Conservation (phyloP, 169 alveolate genomes). For the Eimeria acervulina region DNA sequence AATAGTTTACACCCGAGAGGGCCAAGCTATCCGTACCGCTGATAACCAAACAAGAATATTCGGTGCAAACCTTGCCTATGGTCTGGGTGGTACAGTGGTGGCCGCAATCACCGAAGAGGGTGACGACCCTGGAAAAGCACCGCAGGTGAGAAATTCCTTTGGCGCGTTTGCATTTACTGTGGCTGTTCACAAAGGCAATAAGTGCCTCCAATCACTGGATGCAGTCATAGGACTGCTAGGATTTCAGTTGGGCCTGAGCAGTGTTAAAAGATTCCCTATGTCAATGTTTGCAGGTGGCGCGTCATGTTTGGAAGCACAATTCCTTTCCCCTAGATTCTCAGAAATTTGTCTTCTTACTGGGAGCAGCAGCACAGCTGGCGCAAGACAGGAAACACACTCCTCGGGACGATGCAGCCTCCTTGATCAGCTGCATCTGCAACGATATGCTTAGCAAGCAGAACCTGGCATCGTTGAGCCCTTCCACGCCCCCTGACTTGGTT, state of each 20-base stretch:
- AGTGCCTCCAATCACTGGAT: background rate
- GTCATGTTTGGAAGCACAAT: slow-evolving; percentile 70
- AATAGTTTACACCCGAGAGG: slow-evolving; percentile 66
- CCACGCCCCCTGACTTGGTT: background rate
- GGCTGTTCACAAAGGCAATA: background rate
- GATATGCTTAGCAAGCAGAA: slow-evolving; percentile 37
- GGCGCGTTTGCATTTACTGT: background rate
- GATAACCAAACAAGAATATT: slow-evolving; percentile 21
- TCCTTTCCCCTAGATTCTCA: slow-evolving; percentile 76
- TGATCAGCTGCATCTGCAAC: slow-evolving; percentile 23
- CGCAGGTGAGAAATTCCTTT: background rate
- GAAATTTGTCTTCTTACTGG: slow-evolving; percentile 79
- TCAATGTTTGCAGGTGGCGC: slow-evolving; percentile 59
- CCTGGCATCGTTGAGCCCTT: slow-evolving; percentile 37
- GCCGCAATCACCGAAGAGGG: slow-evolving; percentile 80
- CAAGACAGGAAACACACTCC: slow-evolving; percentile 75
- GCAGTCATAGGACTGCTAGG: background rate
- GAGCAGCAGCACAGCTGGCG: slow-evolving; percentile 69
- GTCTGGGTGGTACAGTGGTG: slow-evolving; percentile 79
- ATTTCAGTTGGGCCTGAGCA: background rate
- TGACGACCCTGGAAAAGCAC: slow-evolving; percentile 64
- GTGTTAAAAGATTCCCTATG: background rate
- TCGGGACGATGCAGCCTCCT: slow-evolving; percentile 53
- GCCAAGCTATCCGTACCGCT: slow-evolving; percentile 24
- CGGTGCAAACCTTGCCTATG: slow-evolving; percentile 82